Evolutionary conservation across 768 basidiomycete species (phyloP), one percentile per base, ranked within the genome.

Genomic region (Tephrocybe rancida): DNA sequence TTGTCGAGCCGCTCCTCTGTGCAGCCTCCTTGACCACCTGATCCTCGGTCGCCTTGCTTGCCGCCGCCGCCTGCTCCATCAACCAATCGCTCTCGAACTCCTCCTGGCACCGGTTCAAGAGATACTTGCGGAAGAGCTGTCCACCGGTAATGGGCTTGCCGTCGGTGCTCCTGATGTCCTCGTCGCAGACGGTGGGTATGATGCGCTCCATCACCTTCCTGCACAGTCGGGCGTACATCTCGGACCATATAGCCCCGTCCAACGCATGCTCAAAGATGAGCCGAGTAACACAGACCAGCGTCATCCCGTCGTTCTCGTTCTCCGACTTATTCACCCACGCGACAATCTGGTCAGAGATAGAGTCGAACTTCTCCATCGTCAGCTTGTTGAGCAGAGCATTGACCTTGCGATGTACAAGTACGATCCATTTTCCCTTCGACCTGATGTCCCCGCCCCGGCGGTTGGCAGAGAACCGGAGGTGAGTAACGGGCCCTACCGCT

Each of bases 251-350:
- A 38, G 92, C 92, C 69, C 97, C 95, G 69, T 97, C 95, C 6
- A 92, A 97, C 9, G 95, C 95, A 79, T 95, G 97, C 71, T 97
- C 96, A 70, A 97, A 98, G 27, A 98, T 91, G 48, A 97, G 87
- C 54, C 88, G 85, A 70, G 97, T 98, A 67, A 98, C 96, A 62
- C 95, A 92, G 61, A 96, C 96, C 56, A 98, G 84, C 3, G 95
- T 96, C 59, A 89, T 85, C 2, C 95, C 94, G 65, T 98, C 93
- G 67, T 85, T 90, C 80, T 98, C 94, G 64, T 88, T 83, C 76
- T 88, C 87, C 4, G 89, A 92, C 74, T 84, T 92, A 81, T 98
- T 96, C 26, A 94, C 95, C 92, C 94, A 98, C 9, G 81, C 71
- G 58, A 98, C 89, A 68, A 98, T 96, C 70, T 98, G 94, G 66